A percentile compares a stretch with the other conserved stretches of the same genome.
phyloP scores from a whole-genome alignment of 2,329 filamentous ascomycete species.

The Aspergillus vadensis region DNA sequence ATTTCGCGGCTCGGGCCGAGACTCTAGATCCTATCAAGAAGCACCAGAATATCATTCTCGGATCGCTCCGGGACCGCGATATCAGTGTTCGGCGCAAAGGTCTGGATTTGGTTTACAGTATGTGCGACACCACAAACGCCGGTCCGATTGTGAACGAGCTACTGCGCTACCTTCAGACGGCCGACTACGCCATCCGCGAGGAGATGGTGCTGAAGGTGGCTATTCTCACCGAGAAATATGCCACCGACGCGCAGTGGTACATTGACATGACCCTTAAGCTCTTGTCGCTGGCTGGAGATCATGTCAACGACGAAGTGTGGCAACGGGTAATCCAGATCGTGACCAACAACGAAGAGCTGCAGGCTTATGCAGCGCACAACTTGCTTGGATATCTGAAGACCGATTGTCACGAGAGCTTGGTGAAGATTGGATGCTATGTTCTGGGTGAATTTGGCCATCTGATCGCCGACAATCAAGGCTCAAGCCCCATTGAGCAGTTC shows the following conservation, averaged over 20 bases:
- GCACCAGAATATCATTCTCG: constrained; percentile 93
- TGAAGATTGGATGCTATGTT: constrained; percentile 97
- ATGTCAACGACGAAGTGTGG: constrained; percentile 99
- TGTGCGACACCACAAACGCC: constrained; percentile 96
- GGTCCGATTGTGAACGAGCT: constrained; percentile 91
- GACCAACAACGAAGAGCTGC: constrained; percentile 97
- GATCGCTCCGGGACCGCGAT: constrained; percentile 89
- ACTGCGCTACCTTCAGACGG: constrained; percentile 89
- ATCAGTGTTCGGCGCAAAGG: constrained; percentile 97
- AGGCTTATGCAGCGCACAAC: constrained; percentile 93
- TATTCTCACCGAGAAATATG: constrained; percentile 97
- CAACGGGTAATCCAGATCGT: constrained; percentile 98
- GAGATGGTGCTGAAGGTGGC: constrained; percentile 99
- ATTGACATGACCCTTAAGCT: constrained; percentile 94
- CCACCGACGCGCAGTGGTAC: constrained; percentile 98
- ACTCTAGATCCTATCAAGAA: constrained; percentile 97
- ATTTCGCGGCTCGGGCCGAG: constrained; percentile 89
- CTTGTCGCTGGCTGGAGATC: constrained; percentile 94
- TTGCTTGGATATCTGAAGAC: constrained; percentile 89
- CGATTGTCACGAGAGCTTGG: constrained; percentile 92
- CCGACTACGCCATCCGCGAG: constrained; percentile 95
- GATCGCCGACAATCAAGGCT: constrained; percentile 87
- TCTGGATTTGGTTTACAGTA: constrained; percentile 95
- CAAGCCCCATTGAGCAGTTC: constrained; percentile 96
- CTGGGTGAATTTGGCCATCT: constrained; percentile 96